A percentile compares a stretch with the other conserved stretches of the same genome.
These are phyloP conservation scores for Onygenales sp. DNA, from an alignment of 2,329 filamentous ascomycete genomes.

Conservation along the genomic window DNA sequence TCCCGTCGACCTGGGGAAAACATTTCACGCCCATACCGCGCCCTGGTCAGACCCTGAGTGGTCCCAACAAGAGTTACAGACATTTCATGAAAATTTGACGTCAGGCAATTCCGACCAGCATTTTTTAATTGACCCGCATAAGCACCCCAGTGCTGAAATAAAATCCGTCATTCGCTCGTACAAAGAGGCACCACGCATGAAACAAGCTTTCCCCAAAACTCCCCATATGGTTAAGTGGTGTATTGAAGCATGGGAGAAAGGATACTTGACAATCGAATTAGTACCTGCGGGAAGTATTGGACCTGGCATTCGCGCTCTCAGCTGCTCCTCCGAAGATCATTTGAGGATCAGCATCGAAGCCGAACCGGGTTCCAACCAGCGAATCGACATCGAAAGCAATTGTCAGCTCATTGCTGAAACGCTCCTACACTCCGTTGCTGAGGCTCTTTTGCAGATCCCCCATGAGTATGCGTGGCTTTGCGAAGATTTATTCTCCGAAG, in stretches of 20 bases:
- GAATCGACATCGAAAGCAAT: conserved; percentile 25
- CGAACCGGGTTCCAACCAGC: conserved; percentile 19
- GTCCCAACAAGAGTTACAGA: conserved; percentile 43
- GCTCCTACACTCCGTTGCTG: conserved; percentile 27
- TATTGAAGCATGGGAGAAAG: conserved; percentile 24
- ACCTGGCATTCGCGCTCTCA: conserved; percentile 26
- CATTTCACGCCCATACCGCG: conserved; percentile 37
- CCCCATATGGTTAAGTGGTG: conserved; percentile 25
- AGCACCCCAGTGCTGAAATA: conserved; percentile 36
- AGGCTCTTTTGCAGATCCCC: conserved; percentile 25
- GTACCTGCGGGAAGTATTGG: conserved; percentile 23
- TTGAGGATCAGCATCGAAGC: conserved; percentile 25
- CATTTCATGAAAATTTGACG: conserved; percentile 35
- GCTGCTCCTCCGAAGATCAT: conserved; percentile 19
- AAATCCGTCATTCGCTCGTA: conserved; percentile 33
- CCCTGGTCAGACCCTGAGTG: conserved; percentile 36
- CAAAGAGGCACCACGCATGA: conserved; percentile 22
- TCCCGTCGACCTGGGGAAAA: conserved; percentile 22
- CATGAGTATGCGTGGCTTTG: conserved; percentile 28
- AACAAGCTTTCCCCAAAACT: conserved; percentile 38
- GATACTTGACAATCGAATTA: conserved; percentile 24
- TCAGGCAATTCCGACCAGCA: conserved; percentile 34
- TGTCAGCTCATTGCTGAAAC: conserved; percentile 31
- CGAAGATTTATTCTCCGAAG: conserved; percentile 24
- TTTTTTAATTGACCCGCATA: conserved; percentile 30